These are phyloP conservation scores for Aspergillus homomorphus DNA, from an alignment of 495 filamentous ascomycete genomes.

Conservation along the genomic window DNA sequence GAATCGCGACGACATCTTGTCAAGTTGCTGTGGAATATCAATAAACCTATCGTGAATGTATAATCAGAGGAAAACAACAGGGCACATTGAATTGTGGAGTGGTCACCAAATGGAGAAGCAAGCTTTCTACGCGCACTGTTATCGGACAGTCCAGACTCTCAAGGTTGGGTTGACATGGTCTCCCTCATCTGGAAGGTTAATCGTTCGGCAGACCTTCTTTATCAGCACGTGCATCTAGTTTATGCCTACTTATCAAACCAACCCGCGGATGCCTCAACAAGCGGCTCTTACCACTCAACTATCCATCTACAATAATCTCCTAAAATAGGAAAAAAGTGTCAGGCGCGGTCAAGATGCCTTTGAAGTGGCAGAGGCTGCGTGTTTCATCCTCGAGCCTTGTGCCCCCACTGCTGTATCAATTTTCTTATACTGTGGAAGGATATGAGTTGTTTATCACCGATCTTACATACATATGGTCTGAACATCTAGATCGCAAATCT, in stretches of 20 bases:
- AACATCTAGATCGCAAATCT: conserved; percentile 57
- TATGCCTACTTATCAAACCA: conserved; percentile 5
- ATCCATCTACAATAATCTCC: background rate
- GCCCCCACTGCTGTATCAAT: conserved; percentile 57
- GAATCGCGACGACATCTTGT: conserved; percentile 33
- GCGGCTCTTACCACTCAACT: background rate
- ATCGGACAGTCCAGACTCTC: background rate
- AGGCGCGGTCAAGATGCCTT: conserved; percentile 31
- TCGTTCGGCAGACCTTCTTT: conserved; percentile 30
- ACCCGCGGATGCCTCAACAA: conserved; percentile 5
- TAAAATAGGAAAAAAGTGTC: background rate
- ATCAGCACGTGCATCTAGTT: conserved; percentile 16
- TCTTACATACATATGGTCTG: conserved; percentile 80
- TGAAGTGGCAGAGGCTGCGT: conserved; percentile 37
- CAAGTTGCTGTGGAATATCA: background rate
- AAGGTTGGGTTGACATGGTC: background rate
- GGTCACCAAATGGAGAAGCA: conserved; percentile 12
- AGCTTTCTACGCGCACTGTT: background rate
- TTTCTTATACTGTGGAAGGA: conserved; percentile 45
- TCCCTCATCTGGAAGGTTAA: conserved; percentile 23
- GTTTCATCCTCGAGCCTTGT: conserved; percentile 15
- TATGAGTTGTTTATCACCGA: conserved; percentile 82
- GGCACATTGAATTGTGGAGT: background rate
- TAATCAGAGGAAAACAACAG: background rate
- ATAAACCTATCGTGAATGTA: background rate